These are phyloP conservation scores for Monosporascus sp. DNA, from an alignment of 2,329 filamentous ascomycete genomes.

Conservation along the genomic window DNA sequence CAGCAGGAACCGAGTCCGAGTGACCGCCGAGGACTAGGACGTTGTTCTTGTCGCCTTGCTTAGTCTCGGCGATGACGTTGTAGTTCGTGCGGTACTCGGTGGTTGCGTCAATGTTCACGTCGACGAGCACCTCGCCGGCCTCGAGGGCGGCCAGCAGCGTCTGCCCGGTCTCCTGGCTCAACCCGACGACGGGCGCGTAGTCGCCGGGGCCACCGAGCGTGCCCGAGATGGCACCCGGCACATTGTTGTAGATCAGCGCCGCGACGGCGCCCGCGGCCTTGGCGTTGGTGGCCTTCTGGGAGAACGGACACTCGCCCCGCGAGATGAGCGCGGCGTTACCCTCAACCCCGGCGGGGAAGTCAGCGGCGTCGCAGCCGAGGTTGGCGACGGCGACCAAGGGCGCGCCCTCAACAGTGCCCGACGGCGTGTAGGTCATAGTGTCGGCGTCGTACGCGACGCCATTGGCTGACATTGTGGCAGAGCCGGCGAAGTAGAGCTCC, in stretches of 20 bases:
- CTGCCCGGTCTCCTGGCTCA: slow-evolving; percentile 37
- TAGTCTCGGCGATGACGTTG: slow-evolving; percentile 59
- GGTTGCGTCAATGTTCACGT: slow-evolving; percentile 12
- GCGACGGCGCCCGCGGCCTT: slow-evolving; percentile 49
- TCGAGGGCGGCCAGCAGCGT: background rate
- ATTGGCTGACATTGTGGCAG: slow-evolving; percentile 24
- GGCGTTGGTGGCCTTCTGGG: slow-evolving; percentile 49
- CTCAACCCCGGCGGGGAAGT: slow-evolving; percentile 47
- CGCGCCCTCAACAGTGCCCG: slow-evolving; percentile 32
- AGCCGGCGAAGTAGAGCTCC: slow-evolving; percentile 32
- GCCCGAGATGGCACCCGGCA: slow-evolving; percentile 38
- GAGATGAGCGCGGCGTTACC: slow-evolving; percentile 55
- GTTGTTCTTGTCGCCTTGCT: slow-evolving; percentile 53
- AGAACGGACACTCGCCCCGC: slow-evolving; percentile 53
- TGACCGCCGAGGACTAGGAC: slow-evolving; percentile 56
- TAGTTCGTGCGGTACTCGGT: slow-evolving; percentile 27
- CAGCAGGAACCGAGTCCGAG: slow-evolving; percentile 55
- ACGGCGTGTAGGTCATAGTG: slow-evolving; percentile 47
- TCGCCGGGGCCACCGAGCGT: slow-evolving; percentile 44
- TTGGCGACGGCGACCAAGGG: slow-evolving; percentile 43
- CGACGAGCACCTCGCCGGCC: slow-evolving; percentile 25
- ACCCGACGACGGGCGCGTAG: slow-evolving; percentile 43
- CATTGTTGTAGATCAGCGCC: slow-evolving; percentile 56
- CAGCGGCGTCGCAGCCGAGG: slow-evolving; percentile 47
- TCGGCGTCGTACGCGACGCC: slow-evolving; percentile 21